Evolutionary conservation across 2,329 filamentous ascomycete species (phyloP).

Genomic region (Epichloe baconii): DNA sequence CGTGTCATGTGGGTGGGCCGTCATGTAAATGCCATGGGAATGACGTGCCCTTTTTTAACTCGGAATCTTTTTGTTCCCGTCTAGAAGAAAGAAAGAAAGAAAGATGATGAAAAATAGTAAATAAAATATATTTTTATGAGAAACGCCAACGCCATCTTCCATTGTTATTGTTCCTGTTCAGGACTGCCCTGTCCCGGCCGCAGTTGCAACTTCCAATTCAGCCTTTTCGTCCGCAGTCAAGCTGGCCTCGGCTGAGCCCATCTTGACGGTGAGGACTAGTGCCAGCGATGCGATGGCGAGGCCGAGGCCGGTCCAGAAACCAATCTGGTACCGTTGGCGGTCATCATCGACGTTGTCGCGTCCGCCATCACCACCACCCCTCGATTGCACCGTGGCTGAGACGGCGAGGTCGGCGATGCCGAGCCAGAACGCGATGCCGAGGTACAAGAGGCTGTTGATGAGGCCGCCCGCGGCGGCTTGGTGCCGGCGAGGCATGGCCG

Average conservation of each 20-base stretch:
- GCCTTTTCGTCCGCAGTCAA: constrained; percentile 44
- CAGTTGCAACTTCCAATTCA: constrained; percentile 9
- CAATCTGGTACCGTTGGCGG: constrained; percentile 45
- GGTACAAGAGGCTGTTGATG: constrained; percentile 56
- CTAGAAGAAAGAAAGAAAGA: not conserved
- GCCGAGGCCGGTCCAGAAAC: constrained; percentile 53
- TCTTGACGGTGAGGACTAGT: constrained; percentile 42
- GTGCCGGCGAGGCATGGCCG: constrained; percentile 48
- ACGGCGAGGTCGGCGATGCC: constrained; percentile 56
- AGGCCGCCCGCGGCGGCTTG: constrained; percentile 62
- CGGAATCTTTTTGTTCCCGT: too few species aligned
- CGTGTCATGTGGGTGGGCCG: too few species aligned
- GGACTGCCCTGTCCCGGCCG: constrained; percentile 13
- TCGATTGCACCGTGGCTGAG: constrained; percentile 28
- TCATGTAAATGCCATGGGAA: too few species aligned
- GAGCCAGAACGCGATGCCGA: constrained; percentile 60
- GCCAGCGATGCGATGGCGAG: constrained; percentile 36
- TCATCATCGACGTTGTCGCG: constrained; percentile 22
- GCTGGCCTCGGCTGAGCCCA: constrained; percentile 41
- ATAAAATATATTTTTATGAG: not conserved
- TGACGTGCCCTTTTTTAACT: too few species aligned
- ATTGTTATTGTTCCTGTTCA: not conserved
- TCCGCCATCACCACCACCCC: constrained; percentile 2
- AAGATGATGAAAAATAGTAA: not conserved
- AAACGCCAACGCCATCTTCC: not conserved